Evolutionary conservation across 139 green algal genomes (phyloP), one percentile per base, ranked within the genome.

Genomic region (Nannochloris sp.): DNA sequence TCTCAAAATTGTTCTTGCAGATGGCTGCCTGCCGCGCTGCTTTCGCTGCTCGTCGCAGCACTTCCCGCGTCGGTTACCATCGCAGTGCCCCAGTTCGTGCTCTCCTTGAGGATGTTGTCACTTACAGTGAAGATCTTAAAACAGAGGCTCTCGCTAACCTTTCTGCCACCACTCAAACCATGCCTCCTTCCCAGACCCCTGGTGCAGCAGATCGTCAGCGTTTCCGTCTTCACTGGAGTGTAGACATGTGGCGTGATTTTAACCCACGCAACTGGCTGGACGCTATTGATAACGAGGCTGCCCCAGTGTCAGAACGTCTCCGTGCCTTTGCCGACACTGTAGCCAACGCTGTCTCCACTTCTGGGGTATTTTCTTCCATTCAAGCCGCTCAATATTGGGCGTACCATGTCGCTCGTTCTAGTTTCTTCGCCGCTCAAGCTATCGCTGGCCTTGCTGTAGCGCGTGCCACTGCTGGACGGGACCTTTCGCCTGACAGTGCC

Each of bases 341-440:
- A n/a, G 42, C 48, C 34, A 45, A 15, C 4, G 58, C 61, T 4
- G 38, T 70, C 2, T 37, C 35, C 23, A 64, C 35, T 5, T 67
- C 27, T 32, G 51, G 30, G 15, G 69, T 34, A 30, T 51, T 64
- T 13, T 64, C 58, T 15, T 54, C 13, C 45, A 60, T 4, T 55
- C 60, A 70, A 64, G 32, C 48, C 3, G 61, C 48, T 0, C 64
- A 24, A 24, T 75, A 67, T 44, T 65, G 31, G 75, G 58, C 70
- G 3, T 93, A 93, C 65, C 88, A 95, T 62, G 31, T 85, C 2
- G 59, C 65, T 4, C 72, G 88, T 30, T 78, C 61, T 9, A 54
- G 60, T 13, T 93, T 92, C 67, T 92, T 95, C 68, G 30, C 77
- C 4, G 19, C 70, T 2, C 77, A 90, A 75, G 87, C 56, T 61